phyloP scores from a whole-genome alignment of 1,284 basidiomycete genomes.

The Bjerkandera adusta region DNA sequence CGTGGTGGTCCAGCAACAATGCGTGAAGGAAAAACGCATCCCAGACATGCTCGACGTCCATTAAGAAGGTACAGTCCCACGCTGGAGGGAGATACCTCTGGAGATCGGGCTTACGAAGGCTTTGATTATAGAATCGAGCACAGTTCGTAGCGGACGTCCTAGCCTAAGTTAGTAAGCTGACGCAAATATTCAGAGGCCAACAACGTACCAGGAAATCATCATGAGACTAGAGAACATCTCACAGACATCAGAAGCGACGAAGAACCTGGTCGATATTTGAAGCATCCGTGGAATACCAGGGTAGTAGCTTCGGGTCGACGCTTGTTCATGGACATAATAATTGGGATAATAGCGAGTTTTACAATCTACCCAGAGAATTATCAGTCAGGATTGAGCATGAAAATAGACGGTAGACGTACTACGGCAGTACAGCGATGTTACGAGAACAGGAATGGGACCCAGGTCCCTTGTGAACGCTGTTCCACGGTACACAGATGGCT shows the following conservation, averaged over 20 bases:
- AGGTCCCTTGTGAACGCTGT: no score
- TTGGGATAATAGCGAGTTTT: conserved; percentile 26
- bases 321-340: conserved; percentile 18
- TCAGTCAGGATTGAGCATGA: background rate
- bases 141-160: conserved; percentile 16
- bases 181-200: background rate
- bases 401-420: no score
- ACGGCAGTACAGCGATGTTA: no score
- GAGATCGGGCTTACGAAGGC: background rate
- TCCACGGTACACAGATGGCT: no score
- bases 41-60: conserved; percentile 32
- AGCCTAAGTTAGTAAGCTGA: background rate
- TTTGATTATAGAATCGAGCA: conserved; percentile 11
- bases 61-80: conserved; percentile 25
- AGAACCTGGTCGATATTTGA: conserved; percentile 24
- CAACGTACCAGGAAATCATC: conserved; percentile 9
- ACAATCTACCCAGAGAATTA: conserved; percentile 18
- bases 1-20: conserved; percentile 23
- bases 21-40: conserved; percentile 27
- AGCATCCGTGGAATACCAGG: conserved; percentile 17
- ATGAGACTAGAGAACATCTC: conserved; percentile 9
- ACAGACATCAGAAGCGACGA: conserved; percentile 11
- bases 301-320: conserved; percentile 22
- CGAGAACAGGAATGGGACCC: no score
- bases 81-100: conserved; percentile 1